Base-by-base conservation (phyloP, 768 basidiomycete species). In the Strobilomyces echinocephalus region DNA sequence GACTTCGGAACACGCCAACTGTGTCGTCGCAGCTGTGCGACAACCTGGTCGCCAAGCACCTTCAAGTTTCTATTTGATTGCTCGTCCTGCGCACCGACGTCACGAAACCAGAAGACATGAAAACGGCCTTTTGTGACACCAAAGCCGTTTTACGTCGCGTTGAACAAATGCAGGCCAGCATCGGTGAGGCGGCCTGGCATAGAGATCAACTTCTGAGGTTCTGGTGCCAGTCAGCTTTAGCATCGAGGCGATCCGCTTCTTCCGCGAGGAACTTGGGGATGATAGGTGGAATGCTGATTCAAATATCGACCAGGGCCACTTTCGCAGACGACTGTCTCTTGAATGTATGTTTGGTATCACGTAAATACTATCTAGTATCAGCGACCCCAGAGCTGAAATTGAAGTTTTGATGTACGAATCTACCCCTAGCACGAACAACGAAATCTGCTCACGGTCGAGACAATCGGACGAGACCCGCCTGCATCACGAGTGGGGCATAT, bases 401-500 rank as follows among this genome's bases (percentile, higher is more conserved):
- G 14, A 26, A 35, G 30, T 33, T 34, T 14, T 40, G 45, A 31
- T 44, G 30, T 41, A 46, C 10, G 28, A 38, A 36, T 31, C 34
- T 53, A 47, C 48, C 28, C 24, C 42, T 52, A 63, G 6, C 9
- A 21, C 9, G 15, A 43, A 12, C 33, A 33, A 33, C 5, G 14
- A 20, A 36, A 11, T 1, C 18, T 28, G n/a, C 12, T 57, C 35
- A 52, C 42, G 52, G 52, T 21, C 8, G 46, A 39, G 56, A 58
- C 38, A 81, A 63, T 60, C 78, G 77, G 39, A 83, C 79, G 46
- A 88, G 71, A 36, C 77, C 81, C 15, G 83, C 84, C 68, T 92
- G 90, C 57, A 90, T 67, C 45, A 87, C 76, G 24, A 92, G 72
- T 8, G 91, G 90, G 10, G 77, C 73, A 59, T 90, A 92, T 16